Evolutionary conservation across 495 filamentous ascomycete genomes (phyloP), one percentile per base, ranked within the genome.

Genomic region (Trypethelium eluteriae): DNA sequence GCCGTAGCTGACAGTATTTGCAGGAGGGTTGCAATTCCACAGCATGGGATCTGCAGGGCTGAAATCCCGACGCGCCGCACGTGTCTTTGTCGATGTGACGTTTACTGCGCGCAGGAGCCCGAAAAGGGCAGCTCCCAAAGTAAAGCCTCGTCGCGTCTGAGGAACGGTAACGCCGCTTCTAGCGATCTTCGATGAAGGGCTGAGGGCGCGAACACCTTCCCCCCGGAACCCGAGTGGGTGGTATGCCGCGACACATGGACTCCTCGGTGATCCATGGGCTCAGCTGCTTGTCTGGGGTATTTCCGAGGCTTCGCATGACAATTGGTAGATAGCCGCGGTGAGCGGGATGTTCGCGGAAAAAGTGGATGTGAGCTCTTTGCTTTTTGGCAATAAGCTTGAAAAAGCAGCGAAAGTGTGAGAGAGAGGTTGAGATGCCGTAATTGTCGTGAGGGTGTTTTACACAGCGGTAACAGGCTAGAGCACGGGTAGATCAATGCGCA

Each of bases 1-100:
- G 53, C 53, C 53, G 53, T 18, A 59, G 53, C 53, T 59, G 53
- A 59, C 34, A 34, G 32, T 14, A 4, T 18, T 34, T 18, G 53
- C 53, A 59, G 53, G 53, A 35, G 18, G 53, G 53, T 59, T 59
- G 53, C 53, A 59, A 59, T 59, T 36, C 32, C 53, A 59, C 32
- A 7, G 2, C 32, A 34, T 6, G 53, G 53, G 53, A 59, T 59
- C 25, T 59, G 53, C 53, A 59, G 36, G 32, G 53, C 32, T 5
- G 25, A 34, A 14, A 35, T 59, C 32, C 53, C 53, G 53, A 36
- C n/a, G 14, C 53, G 36, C 36, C 53, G 53, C 53, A 59, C 53
- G 53, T 59, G 53, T 59, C 7, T 59, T 59, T 59, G 14, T 36
- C 11, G 18, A 59, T 59, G 53, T 59, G 53, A 59, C 53, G 53